Evolutionary conservation across 345 rosid genomes (phyloP), one percentile per base, ranked within the genome.

Genomic region (Gossypium thurberi): DNA sequence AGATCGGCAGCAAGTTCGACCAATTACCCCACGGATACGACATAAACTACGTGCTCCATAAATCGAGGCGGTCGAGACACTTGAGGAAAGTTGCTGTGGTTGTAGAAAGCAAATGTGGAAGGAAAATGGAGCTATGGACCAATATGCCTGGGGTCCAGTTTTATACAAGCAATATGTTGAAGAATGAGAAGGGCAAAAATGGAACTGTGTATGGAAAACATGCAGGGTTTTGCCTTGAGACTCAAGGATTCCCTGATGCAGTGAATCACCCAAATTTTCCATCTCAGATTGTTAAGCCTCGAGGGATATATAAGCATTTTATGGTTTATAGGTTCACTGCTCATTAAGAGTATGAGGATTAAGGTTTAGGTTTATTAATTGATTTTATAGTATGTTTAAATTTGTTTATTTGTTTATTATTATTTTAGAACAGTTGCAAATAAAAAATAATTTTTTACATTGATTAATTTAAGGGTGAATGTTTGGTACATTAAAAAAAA

Each of bases 91-190:
- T 78, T 0, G 93, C 92, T 2, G 84, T 83, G 14, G 88, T 92
- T 18, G 51, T 69, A n/a, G 98, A 90, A 3, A 33, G 59, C 13
- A 76, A 53, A 0, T 87, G 89, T 0, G 97, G 97, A 33, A 82
- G 98, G 82, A 89, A 84, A 69, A 15, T 94, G 88, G 93, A 92
- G 86, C 78, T 92, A 44, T 89, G 95, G 93, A 85, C 90, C 13
- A 88, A 85, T 37, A 79, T 84, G 66, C 84, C 86, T 0, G 97
- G 98, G 0, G 80, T 92, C n/a, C 98, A 94, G 63, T 88, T 94
- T 28, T 94, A 90, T 77, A 87, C 92, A 0, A 72, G 96, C 43
- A 89, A 88, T 40, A 15, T 68, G 86, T 0, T 92, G 80, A 77
- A 77, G 13, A 14, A 77, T 28, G 88, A 76, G 10, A 69, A 66